Evolutionary conservation across 495 filamentous ascomycete species (phyloP), one percentile per base, ranked within the genome.

Genomic region (Lichenothelia convexa): DNA sequence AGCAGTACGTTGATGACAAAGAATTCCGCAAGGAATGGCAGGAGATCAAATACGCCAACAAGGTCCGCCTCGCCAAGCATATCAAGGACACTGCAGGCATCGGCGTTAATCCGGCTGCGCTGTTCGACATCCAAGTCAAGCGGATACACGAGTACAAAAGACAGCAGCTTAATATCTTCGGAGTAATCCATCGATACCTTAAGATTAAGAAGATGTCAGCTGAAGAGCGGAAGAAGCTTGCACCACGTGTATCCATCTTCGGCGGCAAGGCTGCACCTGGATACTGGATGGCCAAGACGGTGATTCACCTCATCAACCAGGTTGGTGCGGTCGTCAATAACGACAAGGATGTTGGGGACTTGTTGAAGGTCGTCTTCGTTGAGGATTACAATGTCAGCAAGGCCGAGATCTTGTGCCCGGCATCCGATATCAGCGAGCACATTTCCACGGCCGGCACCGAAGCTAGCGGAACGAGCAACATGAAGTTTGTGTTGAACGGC

Each of bases 251-350:
- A 12, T 91, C 82, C 21, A 91, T 97, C 59, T 93, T 97, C 53
- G 89, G 91, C 44, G 89, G 89, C 39, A 97, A 97, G 59, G 89
- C 89, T 15, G 89, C 89, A 0, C 89, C 89, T 2, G 89, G 89
- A 2, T 97, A 97, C 62, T 97, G 91, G 91, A 97, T 97, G 89
- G 89, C 89, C 15, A 97, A 97, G 70, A 87, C 87, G 5, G 80
- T 97, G 43, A 97, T 97, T 41, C 85, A 94, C 53, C 70, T 97
- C 34, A 79, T 97, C 62, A 93, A 91, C 63, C 77, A 70, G 41
- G 91, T 95, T 27, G 84, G 83, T 4, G 58, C 69, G n/a, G 78
- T 94, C 2, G 77, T 97, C 43, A 97, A 97, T 59, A 77, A 75
- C 6, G 89, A 97, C 49, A 61, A 71, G 23, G 89, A 95, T 32